Base-by-base conservation (phyloP, 768 basidiomycete species). In the Agaricus subrufescens region DNA sequence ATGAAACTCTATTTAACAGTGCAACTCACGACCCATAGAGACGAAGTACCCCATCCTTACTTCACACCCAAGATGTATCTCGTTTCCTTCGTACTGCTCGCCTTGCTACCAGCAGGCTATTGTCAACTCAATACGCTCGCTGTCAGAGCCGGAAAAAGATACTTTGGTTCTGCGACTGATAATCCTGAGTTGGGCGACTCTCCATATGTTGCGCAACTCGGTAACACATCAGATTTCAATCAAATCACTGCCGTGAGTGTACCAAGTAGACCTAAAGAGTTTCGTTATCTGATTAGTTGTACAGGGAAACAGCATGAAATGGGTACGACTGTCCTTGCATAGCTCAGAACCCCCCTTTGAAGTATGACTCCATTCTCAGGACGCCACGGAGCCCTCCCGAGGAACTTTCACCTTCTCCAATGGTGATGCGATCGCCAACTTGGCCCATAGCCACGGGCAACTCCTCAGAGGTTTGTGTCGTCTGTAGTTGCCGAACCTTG, bases 111-210 rank as follows among this genome's bases (percentile, higher is more conserved):
- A 3, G 26, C 46, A 7, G 57, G 45, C 38, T 46, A 79, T 59
- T 83, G 78, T 6, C 82, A 79, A 66, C 74, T 83, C 30, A 79
- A 83, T 58, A 78, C 76, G 58, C 72, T 71, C 7, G 77, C 78
- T 3, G 67, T 68, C 51, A 64, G 70, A 15, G 71, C 73, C 3
- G 76, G 77, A 39, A 78, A 78, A 64, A 64, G 67, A 46, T 79
- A 80, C 69, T 79, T 80, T 61, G 78, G 79, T 19, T 70, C 74
- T 23, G 79, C 79, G 12, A 78, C 77, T 5, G 77, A 80, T 67
- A 77, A 78, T 60, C 59, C 63, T 52, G 76, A 77, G 60, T 67
- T 80, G 45, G 69, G 67, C 26, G 75, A 79, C 58, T 58, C 67
- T 1, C 58, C 73, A 0, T 80, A 80, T 61, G 63, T 68, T 19